Percentiles rank a stretch among this genome's conserved stretches.
These are phyloP conservation scores for Houttuynia cordata DNA, from an alignment of 164 flowering plant species.

Conservation along the genomic window DNA sequence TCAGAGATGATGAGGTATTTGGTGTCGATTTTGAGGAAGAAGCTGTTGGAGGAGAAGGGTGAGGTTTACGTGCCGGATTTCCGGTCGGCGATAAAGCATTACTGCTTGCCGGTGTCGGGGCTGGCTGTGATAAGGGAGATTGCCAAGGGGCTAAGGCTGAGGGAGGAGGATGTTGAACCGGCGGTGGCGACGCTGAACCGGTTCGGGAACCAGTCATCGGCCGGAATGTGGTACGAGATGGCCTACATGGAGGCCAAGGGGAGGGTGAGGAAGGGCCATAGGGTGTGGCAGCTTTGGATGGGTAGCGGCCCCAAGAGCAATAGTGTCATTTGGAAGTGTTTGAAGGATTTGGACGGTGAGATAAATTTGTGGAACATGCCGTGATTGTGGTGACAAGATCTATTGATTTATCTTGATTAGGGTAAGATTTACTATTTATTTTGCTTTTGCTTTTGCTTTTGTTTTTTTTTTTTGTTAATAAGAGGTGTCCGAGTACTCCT, in stretches of 20 bases:
- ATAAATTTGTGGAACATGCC: too few relatives aligned
- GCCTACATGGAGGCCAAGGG: constrained; percentile 13
- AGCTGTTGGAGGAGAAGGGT: constrained; percentile 10
- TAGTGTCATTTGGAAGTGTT: constrained; percentile 38
- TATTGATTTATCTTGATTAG: too few relatives aligned
- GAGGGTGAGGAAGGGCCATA: constrained; percentile 43
- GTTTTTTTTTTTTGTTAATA: too few relatives aligned
- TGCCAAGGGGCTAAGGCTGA: constrained; percentile 6
- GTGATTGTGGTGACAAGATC: too few relatives aligned
- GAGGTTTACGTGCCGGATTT: constrained; percentile 51
- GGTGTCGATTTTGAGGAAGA: constrained; percentile 18
- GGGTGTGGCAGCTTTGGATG: constrained; percentile 53
- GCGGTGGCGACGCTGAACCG: constrained; percentile 8
- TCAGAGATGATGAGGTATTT: constrained; percentile 24
- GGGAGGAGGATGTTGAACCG: constrained; percentile 3
- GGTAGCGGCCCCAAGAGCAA: constrained; percentile 56
- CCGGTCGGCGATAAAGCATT: constrained; percentile 34
- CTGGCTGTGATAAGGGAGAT: constrained; percentile 4
- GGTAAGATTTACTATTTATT: too few relatives aligned
- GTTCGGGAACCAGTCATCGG: constrained; percentile 11
- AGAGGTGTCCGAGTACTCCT: too few relatives aligned
- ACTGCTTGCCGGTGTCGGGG: constrained; percentile 46
- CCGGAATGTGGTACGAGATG: constrained; percentile 10
- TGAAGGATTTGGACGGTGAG: constrained; percentile 31
- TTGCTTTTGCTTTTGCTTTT: too few relatives aligned